phyloP scores from a whole-genome alignment of 1,139 yeast genomes.

The Pichia sp. region DNA sequence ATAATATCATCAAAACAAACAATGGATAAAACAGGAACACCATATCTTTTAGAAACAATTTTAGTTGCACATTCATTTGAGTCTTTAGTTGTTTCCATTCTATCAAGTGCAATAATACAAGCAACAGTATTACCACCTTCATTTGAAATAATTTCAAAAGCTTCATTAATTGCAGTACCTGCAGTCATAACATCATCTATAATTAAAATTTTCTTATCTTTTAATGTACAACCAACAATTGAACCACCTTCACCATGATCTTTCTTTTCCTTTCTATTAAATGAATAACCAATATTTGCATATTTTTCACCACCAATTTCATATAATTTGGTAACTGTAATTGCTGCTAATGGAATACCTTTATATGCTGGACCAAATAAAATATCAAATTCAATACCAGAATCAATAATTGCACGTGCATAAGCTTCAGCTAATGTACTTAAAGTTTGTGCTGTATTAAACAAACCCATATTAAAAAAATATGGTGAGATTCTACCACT shows the following conservation, averaged over 20 bases:
- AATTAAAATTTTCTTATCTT: conserved; percentile 66
- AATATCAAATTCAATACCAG: conserved; percentile 80
- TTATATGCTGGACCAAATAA: conserved; percentile 97
- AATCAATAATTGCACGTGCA: conserved; percentile 77
- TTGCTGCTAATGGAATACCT: conserved; percentile 93
- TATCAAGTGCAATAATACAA: conserved; percentile 83
- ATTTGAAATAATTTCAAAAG: conserved; percentile 66
- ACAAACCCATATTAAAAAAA: conserved; percentile 88
- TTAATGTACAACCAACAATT: conserved; percentile 77
- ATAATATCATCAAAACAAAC: conserved; percentile 73
- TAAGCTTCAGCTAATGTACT: conserved; percentile 79
- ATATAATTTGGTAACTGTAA: conserved; percentile 84
- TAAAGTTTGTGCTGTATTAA: conserved; percentile 72
- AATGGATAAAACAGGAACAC: conserved; percentile 79
- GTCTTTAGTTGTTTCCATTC: conserved; percentile 79
- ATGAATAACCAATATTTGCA: conserved; percentile 59
- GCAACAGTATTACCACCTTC: conserved; percentile 77
- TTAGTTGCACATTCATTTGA: conserved; percentile 72
- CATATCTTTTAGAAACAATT: conserved; percentile 62
- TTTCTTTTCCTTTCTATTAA: conserved; percentile 87
- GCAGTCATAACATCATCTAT: conserved; percentile 98
- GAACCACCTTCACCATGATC: conserved; percentile 98
- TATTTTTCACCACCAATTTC: conserved; percentile 80
- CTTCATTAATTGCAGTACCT: conserved; percentile 96
- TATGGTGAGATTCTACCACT: conserved; percentile 94